Base-by-base conservation (phyloP, 2,329 filamentous ascomycete genomes). In the Dactylellina parvicollis region DNA sequence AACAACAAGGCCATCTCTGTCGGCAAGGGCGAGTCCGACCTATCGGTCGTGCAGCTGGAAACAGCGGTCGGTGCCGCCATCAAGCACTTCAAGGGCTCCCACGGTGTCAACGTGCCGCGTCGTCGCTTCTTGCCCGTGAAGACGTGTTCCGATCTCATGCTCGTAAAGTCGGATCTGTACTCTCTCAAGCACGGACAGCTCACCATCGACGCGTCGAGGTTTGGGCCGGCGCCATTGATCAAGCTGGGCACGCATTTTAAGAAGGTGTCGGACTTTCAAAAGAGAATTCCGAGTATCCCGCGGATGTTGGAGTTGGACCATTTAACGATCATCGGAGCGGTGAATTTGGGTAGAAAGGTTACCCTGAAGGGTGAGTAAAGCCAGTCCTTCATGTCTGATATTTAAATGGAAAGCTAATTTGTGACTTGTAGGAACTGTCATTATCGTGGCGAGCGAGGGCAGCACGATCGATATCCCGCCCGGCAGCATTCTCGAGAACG, bases 201-300 rank as follows among this genome's bases (percentile, higher is more conserved):
- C 77, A 88, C 97, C 81, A 96, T 99, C 84, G 96, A 96, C 86
- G 89, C 92, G 77, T 93, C 89, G 85, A 92, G 95, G 78, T 98
- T 99, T 82, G 95, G 95, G 77, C 93, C 95, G 78, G 94, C 95
- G 52, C 95, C 95, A 66, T 87, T 99, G 78, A 99, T 99, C 87
- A 99, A 99, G 90, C 90, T 99, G 61, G 95, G 95, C 79, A 89
- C 89, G 80, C 95, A 99, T 86, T 99, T 99, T 89, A 99, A 99
- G 90, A 99, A 99, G 89, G 95, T 99, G 38, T 98, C 94, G 0
- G 95, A 92, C 85, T 96, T 96, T 87, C 90, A 92, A 84, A 89
- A 92, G 83, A 90, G 90, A 80, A 93, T 96, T 78, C 86, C 90
- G 9, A 92, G 89, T 76, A 96, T 96, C 79, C 92, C 92, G 80